Percentiles rank a stretch among this genome's conserved stretches.
Evolutionary conservation across 2,329 filamentous ascomycete species (phyloP).

Genomic region (Ceratocystis cubensis): DNA sequence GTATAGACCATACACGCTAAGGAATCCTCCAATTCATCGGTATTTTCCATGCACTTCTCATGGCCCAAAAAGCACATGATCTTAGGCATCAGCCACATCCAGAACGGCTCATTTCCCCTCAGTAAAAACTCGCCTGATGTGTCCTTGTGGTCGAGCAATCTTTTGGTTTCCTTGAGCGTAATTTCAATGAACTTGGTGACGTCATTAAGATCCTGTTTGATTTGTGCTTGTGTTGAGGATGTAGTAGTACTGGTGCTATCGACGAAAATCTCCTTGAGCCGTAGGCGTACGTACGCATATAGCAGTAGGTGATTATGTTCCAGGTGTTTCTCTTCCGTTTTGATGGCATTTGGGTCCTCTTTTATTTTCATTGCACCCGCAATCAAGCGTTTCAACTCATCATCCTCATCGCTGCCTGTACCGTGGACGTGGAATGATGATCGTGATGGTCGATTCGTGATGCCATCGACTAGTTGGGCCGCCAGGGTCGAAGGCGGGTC

Average conservation of each 20-base stretch:
- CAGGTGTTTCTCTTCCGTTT: conserved; percentile 51
- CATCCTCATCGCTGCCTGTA: conserved; percentile 51
- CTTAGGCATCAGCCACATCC: conserved; percentile 51
- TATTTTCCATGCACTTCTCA: conserved; percentile 28
- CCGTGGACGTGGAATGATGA: conserved; percentile 48
- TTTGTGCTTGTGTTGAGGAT: neutral
- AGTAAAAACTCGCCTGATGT: conserved; percentile 35
- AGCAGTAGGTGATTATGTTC: conserved; percentile 76
- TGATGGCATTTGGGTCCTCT: conserved; percentile 41
- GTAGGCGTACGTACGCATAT: conserved; percentile 68
- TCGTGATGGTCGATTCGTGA: neutral
- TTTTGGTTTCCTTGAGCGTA: conserved; percentile 62
- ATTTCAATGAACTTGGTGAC: conserved; percentile 60
- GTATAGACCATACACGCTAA: conserved; percentile 19
- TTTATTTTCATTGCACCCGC: conserved; percentile 43
- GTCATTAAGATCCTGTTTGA: conserved; percentile 37
- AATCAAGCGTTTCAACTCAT: conserved; percentile 62
- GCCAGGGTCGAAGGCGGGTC: conserved; percentile 70
- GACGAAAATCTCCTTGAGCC: conserved; percentile 52
- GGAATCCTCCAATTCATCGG: conserved; percentile 19
- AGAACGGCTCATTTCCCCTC: conserved; percentile 48
- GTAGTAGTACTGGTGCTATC: neutral
- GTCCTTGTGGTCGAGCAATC: conserved; percentile 44
- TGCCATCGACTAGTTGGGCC: conserved; percentile 62
- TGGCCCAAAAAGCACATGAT: conserved; percentile 46